phyloP scores from a whole-genome alignment of 2,329 filamentous ascomycete genomes.

The Pleomassaria siparia region DNA sequence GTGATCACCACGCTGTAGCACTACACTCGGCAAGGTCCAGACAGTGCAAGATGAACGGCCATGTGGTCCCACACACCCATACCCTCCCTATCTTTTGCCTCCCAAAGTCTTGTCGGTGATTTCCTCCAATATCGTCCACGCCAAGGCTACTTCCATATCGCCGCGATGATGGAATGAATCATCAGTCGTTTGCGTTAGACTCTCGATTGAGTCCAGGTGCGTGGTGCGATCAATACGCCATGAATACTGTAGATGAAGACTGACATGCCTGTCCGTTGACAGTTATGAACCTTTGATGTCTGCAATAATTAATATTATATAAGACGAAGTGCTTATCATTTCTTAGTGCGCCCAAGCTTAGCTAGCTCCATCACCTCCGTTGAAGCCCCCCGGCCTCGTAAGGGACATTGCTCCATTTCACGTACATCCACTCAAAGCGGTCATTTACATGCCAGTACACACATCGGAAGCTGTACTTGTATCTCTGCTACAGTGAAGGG shows the following conservation, averaged over 20 bases:
- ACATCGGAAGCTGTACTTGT: not conserved
- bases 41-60: not conserved
- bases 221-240: not conserved
- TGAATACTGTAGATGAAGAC: not conserved
- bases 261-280: too few species aligned
- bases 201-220: conserved; percentile 2
- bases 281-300: too few species aligned
- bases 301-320: too few species aligned
- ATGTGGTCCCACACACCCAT: too few species aligned
- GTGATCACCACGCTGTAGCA: not conserved
- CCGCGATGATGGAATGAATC: conserved; percentile 1
- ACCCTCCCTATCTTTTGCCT: not conserved
- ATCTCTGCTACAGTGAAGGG: not conserved
- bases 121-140: not conserved
- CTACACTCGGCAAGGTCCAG: not conserved
- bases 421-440: not conserved
- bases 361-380: not conserved
- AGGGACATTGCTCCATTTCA: not conserved
- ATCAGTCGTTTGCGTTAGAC: conserved; percentile 4
- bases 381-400: not conserved
- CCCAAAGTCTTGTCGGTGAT: not conserved
- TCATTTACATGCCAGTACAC: not conserved
- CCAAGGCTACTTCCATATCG: conserved; percentile 5
- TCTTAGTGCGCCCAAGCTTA: conserved; percentile 13
- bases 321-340: conserved; percentile 16